phyloP scores from a whole-genome alignment of 1,284 basidiomycete species.

The Tremellales sp. region DNA sequence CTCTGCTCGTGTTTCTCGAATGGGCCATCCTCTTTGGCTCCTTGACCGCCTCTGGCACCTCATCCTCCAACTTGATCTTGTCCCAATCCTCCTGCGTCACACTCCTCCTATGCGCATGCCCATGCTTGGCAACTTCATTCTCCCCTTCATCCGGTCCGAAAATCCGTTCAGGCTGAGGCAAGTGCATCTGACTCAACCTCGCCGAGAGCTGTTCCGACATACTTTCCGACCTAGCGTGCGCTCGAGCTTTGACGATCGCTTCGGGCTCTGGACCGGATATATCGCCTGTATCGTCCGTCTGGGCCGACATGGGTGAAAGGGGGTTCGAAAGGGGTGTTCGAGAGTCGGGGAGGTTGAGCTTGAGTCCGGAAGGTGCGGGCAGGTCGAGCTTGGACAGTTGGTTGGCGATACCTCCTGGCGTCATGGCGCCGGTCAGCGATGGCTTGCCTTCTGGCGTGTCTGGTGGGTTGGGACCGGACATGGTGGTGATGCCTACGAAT shows the following conservation, averaged over 20 bases:
- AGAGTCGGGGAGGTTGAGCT: constrained; percentile 21
- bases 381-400: constrained; percentile 45
- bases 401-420: constrained; percentile 44
- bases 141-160: constrained; percentile 41
- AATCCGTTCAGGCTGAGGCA: constrained; percentile 49
- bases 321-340: constrained; percentile 4
- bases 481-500: constrained; percentile 2
- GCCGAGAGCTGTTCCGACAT: constrained; percentile 46
- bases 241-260: constrained; percentile 31
- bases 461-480: constrained; percentile 29
- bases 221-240: constrained; percentile 38
- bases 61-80: constrained; percentile 44
- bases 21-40: constrained; percentile 37
- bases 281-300: constrained; percentile 23
- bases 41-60: constrained; percentile 47
- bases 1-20: constrained; percentile 34
- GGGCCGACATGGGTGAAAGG: constrained; percentile 4
- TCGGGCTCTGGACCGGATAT: constrained; percentile 48
- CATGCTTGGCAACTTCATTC: constrained; percentile 14
- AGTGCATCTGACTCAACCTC: constrained; percentile 42
- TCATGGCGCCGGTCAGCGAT: constrained; percentile 28
- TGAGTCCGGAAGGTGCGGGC: constrained; percentile 39
- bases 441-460: constrained; percentile 19
- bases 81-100: constrained; percentile 46
- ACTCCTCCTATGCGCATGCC: constrained; percentile 24